Percentiles rank a stretch among this genome's conserved stretches.
Evolutionary conservation across 352 stramenopile species (phyloP).

Genomic region (Phytophthora nicotianae): DNA sequence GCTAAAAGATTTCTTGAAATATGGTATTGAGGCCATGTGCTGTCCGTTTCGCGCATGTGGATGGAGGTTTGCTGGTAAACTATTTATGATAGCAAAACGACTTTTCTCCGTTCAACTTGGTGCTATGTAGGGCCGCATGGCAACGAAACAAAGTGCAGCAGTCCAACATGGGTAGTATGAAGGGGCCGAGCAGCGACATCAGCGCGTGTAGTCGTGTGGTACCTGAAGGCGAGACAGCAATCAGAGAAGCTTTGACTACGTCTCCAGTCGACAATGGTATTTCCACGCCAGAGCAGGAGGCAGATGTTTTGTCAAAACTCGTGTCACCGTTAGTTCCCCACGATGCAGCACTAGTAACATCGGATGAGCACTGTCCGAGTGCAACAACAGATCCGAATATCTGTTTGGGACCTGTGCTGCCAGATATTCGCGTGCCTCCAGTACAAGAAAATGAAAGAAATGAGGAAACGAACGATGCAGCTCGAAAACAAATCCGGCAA

Average conservation of each 20-base stretch:
- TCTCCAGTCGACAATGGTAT: neutral
- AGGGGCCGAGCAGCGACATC: slow-evolving; percentile 25
- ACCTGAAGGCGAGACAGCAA: slow-evolving; percentile 20
- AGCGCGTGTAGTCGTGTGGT: slow-evolving; percentile 24
- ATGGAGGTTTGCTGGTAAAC: neutral
- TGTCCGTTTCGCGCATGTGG: slow-evolving; percentile 19
- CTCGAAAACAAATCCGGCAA: slow-evolving; percentile 1
- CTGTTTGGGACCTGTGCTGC: slow-evolving; percentile 10
- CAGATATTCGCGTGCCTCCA: neutral
- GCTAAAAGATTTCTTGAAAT: neutral
- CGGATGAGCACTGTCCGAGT: neutral
- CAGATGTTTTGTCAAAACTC: slow-evolving; percentile 16
- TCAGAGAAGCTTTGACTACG: slow-evolving; percentile 10
- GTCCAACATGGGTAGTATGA: slow-evolving; percentile 28
- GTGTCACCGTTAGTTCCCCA: slow-evolving; percentile 16
- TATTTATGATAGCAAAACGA: slow-evolving; percentile 37
- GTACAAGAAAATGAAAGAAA: neutral
- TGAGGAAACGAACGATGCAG: neutral
- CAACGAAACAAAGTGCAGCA: slow-evolving; percentile 14
- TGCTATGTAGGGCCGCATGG: slow-evolving; percentile 13
- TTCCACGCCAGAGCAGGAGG: slow-evolving; percentile 7
- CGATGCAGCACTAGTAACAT: neutral
- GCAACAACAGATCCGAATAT: slow-evolving; percentile 2
- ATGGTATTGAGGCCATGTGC: neutral
- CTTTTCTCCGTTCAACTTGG: neutral